Base-by-base conservation (phyloP, 2,329 filamentous ascomycete genomes). In the Venturia asperata region DNA sequence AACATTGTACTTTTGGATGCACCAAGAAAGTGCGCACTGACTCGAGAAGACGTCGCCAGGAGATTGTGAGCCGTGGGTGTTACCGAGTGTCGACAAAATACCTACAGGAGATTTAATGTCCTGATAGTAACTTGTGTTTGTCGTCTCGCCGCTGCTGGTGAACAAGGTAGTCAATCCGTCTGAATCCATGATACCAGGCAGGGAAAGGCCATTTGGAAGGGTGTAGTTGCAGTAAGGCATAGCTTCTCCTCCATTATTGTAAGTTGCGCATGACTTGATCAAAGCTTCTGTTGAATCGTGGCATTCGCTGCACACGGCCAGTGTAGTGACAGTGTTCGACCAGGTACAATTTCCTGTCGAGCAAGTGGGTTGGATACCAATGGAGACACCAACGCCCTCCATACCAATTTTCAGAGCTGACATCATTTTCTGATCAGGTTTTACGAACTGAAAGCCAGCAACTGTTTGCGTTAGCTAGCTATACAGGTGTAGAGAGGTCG, bases 11-110 rank as follows among this genome's bases (percentile, higher is more conserved):
- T 61, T 30, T 13, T 37, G 56, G 10, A 61, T 39, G 37, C 56
- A 61, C 24, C 30, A 61, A 21, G n/a, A 61, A 24, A 61, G 56
- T 5, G 56, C 56, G 56, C 56, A 61, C 15, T 61, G 24, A 2
- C 13, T 61, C 19, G 30, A 39, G 11, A 37, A 34, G 17, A 30
- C 19, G 37, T 61, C 15, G 2, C 52, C 52, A 4, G 19, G 56
- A 37, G 10, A 52, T 52, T 24, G 47, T 4, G 56, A 37, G 56
- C 27, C 56, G 17, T 61, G 21, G 2, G 21, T 37, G 21, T 39
- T 27, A 7, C 56, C 24, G 17, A 21, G 21, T 13, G 56, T 61
- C 15, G 52, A 56, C 11, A 56, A 37, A 4, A 56, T 56, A 37
- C 52, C 52, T 7, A 56, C 52, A 17, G 52, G 19, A 7, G 24